Evolutionary conservation across 2,329 filamentous ascomycete genomes (phyloP), one percentile per base, ranked within the genome.

Genomic region (Grosmannia huntii): DNA sequence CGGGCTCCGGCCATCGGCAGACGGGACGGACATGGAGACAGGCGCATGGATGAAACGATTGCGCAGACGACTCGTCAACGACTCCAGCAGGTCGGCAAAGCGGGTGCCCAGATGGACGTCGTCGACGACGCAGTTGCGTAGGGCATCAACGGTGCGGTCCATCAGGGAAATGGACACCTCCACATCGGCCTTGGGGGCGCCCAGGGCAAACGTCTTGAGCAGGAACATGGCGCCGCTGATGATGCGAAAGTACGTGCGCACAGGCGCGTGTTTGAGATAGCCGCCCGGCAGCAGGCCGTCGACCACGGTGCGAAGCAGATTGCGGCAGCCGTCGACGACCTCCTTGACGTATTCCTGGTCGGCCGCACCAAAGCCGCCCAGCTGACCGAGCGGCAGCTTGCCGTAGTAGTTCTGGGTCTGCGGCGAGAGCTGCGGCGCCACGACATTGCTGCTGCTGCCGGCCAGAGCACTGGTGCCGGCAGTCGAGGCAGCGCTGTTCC

Each of bases 161-260:
- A 94, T 86, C 31, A 94, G 75, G 7, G 79, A 79, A 33, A 94
- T 85, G 62, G 85, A 89, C 53, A 87, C 77, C 65, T 86, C 83
- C 28, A 92, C 86, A 63, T 94, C 88, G 58, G 84, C 84, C 65
- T 89, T 86, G 1, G 86, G 85, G 1, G 88, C 88, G 21, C 89
- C 89, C 1, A 94, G 77, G 0, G 88, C 87, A 69, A 94, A 92
- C 0, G 89, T 92, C 73, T 87, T 94, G 55, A 94, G 79, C 21
- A 94, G 71, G 66, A 94, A 91, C 81, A 92, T 91, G 62, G 87
- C 87, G 4, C 89, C 88, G 59, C 85, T 89, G 63, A 92, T 89
- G 68, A 94, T 92, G 59, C 89, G 83, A 73, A 94, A 91, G 69
- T 92, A 92, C 0, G 89, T 92, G 53, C 89, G 79, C 5, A 94